Evolutionary conservation across 1,284 basidiomycete species (phyloP), one percentile per base, ranked within the genome.

Genomic region (Ustilago esculenta): DNA sequence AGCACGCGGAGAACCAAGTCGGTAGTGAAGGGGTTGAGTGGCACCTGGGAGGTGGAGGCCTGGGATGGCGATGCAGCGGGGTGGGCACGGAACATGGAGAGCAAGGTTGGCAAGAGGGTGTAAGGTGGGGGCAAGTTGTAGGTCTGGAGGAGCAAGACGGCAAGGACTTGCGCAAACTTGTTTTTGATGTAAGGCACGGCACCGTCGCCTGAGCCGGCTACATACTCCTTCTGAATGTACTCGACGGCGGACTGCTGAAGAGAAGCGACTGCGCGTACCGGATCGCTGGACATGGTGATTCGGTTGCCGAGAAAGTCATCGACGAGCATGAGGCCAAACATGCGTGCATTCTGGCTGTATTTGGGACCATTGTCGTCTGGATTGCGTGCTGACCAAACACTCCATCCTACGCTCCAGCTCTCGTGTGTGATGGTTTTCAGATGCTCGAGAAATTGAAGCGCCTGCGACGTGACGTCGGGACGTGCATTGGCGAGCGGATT

Each of bases 81-180:
- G 67, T 86, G 47, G 60, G 75, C 57, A 20, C 57, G 76, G 88
- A 73, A 63, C 39, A 77, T 58, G 18, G 72, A 52, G 12, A 81
- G 54, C 11, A 80, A 46, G 7, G 68, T 63, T 2, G 73, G 92
- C 88, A 81, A 92, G 86, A 54, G 87, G 83, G 82, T 93, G 90
- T 57, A 94, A 83, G 82, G 92, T 88, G 70, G 86, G 83, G 85
- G 93, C 90, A 85, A 92, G 92, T 37, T 87, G 84, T 96, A 96
- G 14, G 91, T 90, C 84, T 90, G 90, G 45, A 98, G 87, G 84
- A 98, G 95, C 82, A 98, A 89, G 55, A 97, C 87, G 0, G 95
- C 91, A 42, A 98, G 86, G n/a, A 94, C 95, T 84, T 97, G 94
- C 15, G 94, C 92, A 82, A 98, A 92, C 84, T 98, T 98, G 86